Conservation (phyloP, 805 yeast species). For the Candida corydali region DNA sequence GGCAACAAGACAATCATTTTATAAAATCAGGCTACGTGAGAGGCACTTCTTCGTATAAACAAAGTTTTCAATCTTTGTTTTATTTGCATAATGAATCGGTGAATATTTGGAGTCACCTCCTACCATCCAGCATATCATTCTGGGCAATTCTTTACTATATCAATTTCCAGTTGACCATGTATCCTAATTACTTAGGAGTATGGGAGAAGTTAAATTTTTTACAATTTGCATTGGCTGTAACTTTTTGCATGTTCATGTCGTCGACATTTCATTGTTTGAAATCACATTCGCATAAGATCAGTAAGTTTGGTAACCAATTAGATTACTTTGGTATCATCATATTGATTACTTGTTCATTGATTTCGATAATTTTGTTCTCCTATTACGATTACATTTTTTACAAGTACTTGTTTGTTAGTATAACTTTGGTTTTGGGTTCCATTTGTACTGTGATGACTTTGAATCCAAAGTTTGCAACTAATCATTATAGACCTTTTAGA, state of each 20-base stretch:
- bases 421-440: conserved; percentile 54
- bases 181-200: conserved; percentile 19
- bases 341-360: conserved; percentile 60
- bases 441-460: conserved; percentile 63
- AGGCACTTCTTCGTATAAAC: conserved; percentile 44
- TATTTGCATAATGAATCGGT: conserved; percentile 69
- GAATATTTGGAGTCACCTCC: conserved; percentile 64
- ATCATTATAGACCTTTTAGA: conserved; percentile 70
- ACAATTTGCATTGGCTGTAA: conserved; percentile 55
- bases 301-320: conserved; percentile 59
- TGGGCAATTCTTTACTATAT: conserved; percentile 20
- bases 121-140: conserved; percentile 39
- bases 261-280: conserved; percentile 65
- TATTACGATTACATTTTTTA: conserved; percentile 41
- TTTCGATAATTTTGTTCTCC: conserved; percentile 36
- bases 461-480: conserved; percentile 60
- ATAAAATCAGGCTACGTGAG: conserved; percentile 63
- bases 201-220: conserved; percentile 50
- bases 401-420: conserved; percentile 33
- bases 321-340: conserved; percentile 76
- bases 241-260: conserved; percentile 57
- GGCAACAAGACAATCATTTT: conserved; percentile 74
- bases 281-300: conserved; percentile 56
- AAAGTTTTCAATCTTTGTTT: conserved; percentile 46
- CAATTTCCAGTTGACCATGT: conserved; percentile 21